phyloP scores from a whole-genome alignment of 306 rosid species.

The Vigna mungo region DNA sequence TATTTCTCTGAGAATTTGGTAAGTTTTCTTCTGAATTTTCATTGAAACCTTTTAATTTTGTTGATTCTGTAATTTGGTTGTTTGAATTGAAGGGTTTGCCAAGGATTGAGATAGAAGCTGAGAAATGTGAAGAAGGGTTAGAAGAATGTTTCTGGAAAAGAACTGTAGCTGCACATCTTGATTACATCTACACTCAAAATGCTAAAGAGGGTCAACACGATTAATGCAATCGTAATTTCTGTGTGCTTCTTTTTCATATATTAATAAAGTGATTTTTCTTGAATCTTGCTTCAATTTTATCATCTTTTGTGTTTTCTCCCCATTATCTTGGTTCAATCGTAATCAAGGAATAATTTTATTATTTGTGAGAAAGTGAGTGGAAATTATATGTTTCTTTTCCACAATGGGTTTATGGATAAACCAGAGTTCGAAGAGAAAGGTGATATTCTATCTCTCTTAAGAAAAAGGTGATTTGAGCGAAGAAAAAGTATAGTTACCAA shows the following conservation, averaged over 20 bases:
- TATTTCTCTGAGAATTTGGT: slow-evolving; percentile 40
- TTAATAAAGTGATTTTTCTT: neutral
- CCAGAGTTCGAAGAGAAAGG: too few species aligned
- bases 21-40: slow-evolving; percentile 5
- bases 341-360: too few species aligned
- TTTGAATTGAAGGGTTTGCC: slow-evolving; percentile 45
- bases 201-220: slow-evolving; percentile 40
- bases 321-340: too few species aligned
- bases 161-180: slow-evolving; percentile 67
- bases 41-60: too few species aligned
- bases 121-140: slow-evolving; percentile 52
- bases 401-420: too few species aligned
- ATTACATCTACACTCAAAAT: slow-evolving; percentile 75
- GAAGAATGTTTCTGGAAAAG: slow-evolving; percentile 78
- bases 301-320: too few species aligned
- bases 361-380: too few species aligned
- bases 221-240: neutral
- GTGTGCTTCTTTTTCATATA: neutral
- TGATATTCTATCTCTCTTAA: too few species aligned
- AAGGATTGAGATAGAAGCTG: slow-evolving; percentile 47
- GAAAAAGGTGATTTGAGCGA: too few species aligned
- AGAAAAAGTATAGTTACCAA: too few species aligned
- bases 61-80: neutral
- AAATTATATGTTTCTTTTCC: too few species aligned
- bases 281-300: too few species aligned